Evolutionary conservation across 2,329 filamentous ascomycete genomes (phyloP).

Genomic region (Capronia coronata): DNA sequence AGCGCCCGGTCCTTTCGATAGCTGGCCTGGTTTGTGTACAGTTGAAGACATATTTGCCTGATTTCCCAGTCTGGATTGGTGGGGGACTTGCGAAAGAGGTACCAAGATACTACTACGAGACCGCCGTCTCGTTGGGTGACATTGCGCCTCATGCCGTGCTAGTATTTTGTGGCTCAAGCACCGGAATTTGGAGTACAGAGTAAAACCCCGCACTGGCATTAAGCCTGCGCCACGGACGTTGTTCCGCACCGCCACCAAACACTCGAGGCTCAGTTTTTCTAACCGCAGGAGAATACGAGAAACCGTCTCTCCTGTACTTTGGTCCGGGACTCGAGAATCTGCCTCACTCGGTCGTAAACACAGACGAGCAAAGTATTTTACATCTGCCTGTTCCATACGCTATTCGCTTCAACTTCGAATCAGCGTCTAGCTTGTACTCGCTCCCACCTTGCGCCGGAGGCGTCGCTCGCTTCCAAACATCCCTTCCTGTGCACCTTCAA

Average conservation of each 20-base stretch:
- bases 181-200: too few relatives aligned
- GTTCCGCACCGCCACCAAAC: background rate
- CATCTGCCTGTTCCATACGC: too few relatives aligned
- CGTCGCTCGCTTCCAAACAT: background rate
- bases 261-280: background rate
- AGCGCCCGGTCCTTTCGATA: background rate
- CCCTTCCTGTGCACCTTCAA: background rate
- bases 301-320: too few relatives aligned
- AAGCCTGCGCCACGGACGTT: background rate
- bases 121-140: background rate
- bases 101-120: too few relatives aligned
- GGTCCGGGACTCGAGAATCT: too few relatives aligned
- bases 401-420: too few relatives aligned
- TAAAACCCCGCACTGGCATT: background rate
- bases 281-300: too few relatives aligned
- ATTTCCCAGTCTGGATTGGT: background rate
- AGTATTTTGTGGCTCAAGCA: conserved; percentile 13
- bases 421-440: background rate
- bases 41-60: background rate
- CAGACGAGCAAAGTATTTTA: background rate
- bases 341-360: background rate
- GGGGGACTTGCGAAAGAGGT: background rate
- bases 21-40: background rate
- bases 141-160: background rate
- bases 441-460: conserved; percentile 1